These are phyloP conservation scores for Aspergillus sp. DNA, from an alignment of 2,329 filamentous ascomycete genomes.

Conservation along the genomic window DNA sequence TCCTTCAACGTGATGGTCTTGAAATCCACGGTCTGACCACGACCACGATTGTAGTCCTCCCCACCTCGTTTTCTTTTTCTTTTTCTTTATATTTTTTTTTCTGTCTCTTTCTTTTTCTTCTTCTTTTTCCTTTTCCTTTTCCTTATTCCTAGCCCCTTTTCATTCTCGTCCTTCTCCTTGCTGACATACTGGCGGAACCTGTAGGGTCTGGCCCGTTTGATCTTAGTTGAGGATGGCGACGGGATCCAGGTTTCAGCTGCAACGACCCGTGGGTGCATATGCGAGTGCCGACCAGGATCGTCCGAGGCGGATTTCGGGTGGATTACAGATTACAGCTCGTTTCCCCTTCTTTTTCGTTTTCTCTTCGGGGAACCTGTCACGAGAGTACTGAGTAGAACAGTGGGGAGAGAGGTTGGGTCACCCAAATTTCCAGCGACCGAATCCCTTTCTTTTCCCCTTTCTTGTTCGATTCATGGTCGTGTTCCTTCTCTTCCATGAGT, in stretches of 20 bases:
- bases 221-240: slow-evolving; percentile 4
- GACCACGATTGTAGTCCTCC: background rate
- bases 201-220: slow-evolving; percentile 5
- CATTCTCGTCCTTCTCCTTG: slow-evolving; percentile 2
- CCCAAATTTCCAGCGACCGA: too few species aligned
- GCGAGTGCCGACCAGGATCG: slow-evolving; percentile 15
- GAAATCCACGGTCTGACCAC: slow-evolving; percentile 5
- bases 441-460: background rate
- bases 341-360: background rate
- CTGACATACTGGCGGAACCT: background rate
- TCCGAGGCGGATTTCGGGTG: background rate
- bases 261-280: slow-evolving; percentile 26
- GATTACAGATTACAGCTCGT: background rate
- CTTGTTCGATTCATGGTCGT: background rate
- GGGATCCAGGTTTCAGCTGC: slow-evolving; percentile 22
- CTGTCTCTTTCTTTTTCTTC: background rate
- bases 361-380: background rate
- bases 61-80: background rate
- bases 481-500: background rate
- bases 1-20: background rate
- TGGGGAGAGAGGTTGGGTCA: too few species aligned
- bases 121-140: background rate
- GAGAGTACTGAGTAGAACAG: background rate
- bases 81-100: background rate
- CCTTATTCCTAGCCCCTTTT: background rate